These are phyloP conservation scores for Incumbomyces lentus DNA, from an alignment of 2,329 filamentous ascomycete species.

Conservation along the genomic window DNA sequence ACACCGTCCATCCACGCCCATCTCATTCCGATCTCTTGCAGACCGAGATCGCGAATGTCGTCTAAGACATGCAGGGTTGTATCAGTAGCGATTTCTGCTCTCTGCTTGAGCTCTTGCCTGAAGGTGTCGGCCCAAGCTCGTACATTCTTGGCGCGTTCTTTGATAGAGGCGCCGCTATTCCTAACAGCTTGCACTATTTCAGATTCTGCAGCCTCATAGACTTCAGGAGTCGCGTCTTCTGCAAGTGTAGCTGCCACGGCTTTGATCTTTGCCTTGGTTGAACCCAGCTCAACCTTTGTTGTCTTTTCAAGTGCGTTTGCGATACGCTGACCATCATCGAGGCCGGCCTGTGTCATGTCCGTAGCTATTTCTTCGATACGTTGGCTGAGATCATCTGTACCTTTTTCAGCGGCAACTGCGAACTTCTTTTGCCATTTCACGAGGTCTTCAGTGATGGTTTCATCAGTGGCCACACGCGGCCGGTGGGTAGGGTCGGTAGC, in stretches of 20 bases:
- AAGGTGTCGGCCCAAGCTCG: conserved; percentile 66
- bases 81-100: conserved; percentile 63
- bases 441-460: conserved; percentile 67
- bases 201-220: conserved; percentile 43
- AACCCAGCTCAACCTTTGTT: conserved; percentile 51
- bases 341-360: conserved; percentile 55
- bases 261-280: conserved; percentile 58
- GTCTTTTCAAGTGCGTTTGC: conserved; percentile 59
- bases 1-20: conserved; percentile 96
- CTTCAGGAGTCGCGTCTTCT: conserved; percentile 44
- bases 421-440: conserved; percentile 83
- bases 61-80: conserved; percentile 75
- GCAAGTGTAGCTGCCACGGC: conserved; percentile 45
- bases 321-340: conserved; percentile 57
- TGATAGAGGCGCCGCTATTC: conserved; percentile 60
- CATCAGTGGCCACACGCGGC: conserved; percentile 23
- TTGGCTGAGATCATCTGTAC: conserved; percentile 55
- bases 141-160: conserved; percentile 64
- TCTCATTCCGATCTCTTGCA: conserved; percentile 82
- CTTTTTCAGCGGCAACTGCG: conserved; percentile 72
- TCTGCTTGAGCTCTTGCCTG: conserved; percentile 56
- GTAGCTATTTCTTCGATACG: conserved; percentile 62
- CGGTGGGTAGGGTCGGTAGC: conserved; percentile 16
- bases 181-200: conserved; percentile 50
- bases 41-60: conserved; percentile 67